Evolutionary conservation across 192 early-diverging fungal species (phyloP).

Genomic region (Dissophora globulifera): DNA sequence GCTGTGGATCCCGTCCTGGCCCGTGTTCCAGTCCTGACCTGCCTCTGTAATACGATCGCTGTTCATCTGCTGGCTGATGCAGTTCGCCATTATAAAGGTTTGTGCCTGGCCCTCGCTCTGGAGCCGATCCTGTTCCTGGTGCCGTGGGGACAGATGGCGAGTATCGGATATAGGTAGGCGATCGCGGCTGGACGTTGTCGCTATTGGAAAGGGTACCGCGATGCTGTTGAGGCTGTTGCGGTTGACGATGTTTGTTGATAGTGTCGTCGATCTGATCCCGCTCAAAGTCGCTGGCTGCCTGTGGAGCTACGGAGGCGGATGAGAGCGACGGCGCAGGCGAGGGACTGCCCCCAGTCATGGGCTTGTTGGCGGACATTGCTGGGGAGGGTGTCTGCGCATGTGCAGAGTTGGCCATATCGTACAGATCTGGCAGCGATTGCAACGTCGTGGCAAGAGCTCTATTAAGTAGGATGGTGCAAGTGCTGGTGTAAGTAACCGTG

Average conservation of each 20-base stretch:
- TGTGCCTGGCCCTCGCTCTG: too few species aligned
- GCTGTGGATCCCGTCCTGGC: not conserved
- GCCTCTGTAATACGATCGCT: not conserved
- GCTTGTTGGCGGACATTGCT: constrained; percentile 6
- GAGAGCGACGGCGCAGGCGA: constrained; percentile 12
- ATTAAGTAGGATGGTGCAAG: not conserved
- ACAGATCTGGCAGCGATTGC: not conserved
- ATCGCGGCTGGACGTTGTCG: not conserved
- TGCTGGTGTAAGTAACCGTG: not conserved
- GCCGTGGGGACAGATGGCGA: constrained; percentile 5
- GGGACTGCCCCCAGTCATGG: not conserved
- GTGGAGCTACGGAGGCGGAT: not conserved
- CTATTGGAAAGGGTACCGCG: not conserved
- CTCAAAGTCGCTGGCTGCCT: not conserved
- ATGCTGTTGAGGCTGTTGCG: too few species aligned
- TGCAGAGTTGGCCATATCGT: constrained; percentile 11
- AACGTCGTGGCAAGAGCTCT: not conserved
- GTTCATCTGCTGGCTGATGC: not conserved
- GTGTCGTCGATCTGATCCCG: not conserved
- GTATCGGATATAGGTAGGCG: constrained; percentile 3
- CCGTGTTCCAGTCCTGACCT: not conserved
- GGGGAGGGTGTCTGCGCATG: constrained; percentile 12
- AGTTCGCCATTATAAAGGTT: too few species aligned
- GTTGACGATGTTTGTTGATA: not conserved
- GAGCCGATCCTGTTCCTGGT: not conserved